Percentiles rank a stretch among this genome's conserved stretches.
phyloP scores from a whole-genome alignment of 2,329 filamentous ascomycete genomes.

The Aureobasidium sp. region DNA sequence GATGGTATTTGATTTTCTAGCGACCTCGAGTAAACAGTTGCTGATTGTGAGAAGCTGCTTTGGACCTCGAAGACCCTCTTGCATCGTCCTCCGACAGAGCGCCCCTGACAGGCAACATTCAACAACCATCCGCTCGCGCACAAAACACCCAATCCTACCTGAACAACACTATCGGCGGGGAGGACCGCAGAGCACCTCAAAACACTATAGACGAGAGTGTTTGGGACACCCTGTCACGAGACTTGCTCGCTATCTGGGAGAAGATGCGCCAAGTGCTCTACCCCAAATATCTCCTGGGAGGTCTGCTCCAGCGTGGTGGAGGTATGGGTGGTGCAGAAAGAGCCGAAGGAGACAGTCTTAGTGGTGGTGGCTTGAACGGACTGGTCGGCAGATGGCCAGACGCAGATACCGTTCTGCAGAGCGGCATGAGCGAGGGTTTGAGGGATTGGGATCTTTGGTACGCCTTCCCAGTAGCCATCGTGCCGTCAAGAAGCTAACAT shows the following conservation, averaged over 20 bases:
- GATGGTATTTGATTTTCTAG: constrained; percentile 34
- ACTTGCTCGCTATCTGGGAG: constrained; percentile 88
- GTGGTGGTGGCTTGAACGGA: constrained; percentile 43
- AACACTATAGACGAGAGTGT: constrained; percentile 97
- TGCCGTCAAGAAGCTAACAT: constrained; percentile 19
- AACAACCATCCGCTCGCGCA: constrained; percentile 49
- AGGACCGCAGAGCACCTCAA: constrained; percentile 80
- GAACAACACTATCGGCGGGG: constrained; percentile 82
- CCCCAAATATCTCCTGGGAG: constrained; percentile 82
- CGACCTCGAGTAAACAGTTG: background rate
- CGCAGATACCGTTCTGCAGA: constrained; percentile 58
- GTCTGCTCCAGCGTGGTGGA: constrained; percentile 53
- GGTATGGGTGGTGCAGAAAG: constrained; percentile 52
- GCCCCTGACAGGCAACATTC: constrained; percentile 76
- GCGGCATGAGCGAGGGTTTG: constrained; percentile 78
- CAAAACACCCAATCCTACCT: constrained; percentile 68
- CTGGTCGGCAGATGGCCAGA: constrained; percentile 60
- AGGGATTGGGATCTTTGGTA: constrained; percentile 95
- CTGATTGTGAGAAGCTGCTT: constrained; percentile 34
- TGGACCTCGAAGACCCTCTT: constrained; percentile 87
- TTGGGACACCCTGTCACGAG: constrained; percentile 92
- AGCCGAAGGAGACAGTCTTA: constrained; percentile 41
- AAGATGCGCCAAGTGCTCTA: constrained; percentile 98
- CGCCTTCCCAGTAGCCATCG: constrained; percentile 20
- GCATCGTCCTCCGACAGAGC: constrained; percentile 63